phyloP scores from a whole-genome alignment of 2,329 filamentous ascomycete genomes.

The Phialemonium atrogriseum region DNA sequence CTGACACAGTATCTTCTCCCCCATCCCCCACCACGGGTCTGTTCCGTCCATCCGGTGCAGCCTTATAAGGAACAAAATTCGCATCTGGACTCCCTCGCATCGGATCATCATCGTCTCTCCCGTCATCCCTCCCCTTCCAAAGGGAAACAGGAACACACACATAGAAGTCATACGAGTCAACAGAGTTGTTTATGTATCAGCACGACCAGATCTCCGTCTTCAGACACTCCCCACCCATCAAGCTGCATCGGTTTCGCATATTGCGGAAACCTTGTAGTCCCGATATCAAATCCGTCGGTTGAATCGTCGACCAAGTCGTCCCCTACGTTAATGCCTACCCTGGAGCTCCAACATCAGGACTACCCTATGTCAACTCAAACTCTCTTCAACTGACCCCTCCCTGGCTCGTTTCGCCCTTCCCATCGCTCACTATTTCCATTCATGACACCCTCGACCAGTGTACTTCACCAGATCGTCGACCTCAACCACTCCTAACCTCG shows the following conservation, averaged over 20 bases:
- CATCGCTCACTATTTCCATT: slow-evolving; percentile 25
- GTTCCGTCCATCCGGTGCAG: too few species aligned
- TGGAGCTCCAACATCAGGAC: slow-evolving; percentile 41
- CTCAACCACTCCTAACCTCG: slow-evolving; percentile 2
- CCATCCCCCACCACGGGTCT: too few species aligned
- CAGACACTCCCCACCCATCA: slow-evolving; percentile 87
- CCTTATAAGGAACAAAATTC: too few species aligned
- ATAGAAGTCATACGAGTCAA: slow-evolving; percentile 23
- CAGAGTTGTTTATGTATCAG: slow-evolving; percentile 94
- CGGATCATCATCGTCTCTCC: slow-evolving; percentile 6
- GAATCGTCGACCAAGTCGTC: slow-evolving; percentile 39
- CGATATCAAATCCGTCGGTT: slow-evolving; percentile 88
- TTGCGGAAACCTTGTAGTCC: slow-evolving; percentile 87
- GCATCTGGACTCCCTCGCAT: too few species aligned
- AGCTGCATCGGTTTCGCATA: slow-evolving; percentile 97
- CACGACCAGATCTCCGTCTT: slow-evolving; percentile 83
- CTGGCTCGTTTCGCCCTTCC: slow-evolving; percentile 30
- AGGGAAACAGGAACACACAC: slow-evolving; percentile 6
- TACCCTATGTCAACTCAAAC: slow-evolving; percentile 48
- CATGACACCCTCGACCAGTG: slow-evolving; percentile 28
- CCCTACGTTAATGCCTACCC: slow-evolving; percentile 49
- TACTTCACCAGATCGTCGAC: slow-evolving; percentile 11
- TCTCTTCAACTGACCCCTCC: slow-evolving; percentile 45
- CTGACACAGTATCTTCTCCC: too few species aligned
- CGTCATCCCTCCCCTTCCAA: slow-evolving; percentile 1